Conservation (phyloP, 1,139 yeast species). For the Blastobotrys serpentis region DNA sequence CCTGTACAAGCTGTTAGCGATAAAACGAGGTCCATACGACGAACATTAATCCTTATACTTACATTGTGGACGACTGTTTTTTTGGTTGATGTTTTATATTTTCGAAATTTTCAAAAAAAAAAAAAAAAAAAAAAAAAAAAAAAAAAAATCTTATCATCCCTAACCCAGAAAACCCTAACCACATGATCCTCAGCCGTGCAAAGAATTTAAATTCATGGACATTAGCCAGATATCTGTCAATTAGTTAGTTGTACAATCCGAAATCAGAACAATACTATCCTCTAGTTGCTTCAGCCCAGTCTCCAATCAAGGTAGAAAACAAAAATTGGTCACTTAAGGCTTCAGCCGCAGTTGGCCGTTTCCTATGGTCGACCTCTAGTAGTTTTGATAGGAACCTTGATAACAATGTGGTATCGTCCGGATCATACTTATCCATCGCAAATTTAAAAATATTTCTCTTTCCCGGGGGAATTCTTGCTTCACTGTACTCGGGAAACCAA, state of each 20-base stretch:
- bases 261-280: no score
- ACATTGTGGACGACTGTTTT: constrained; percentile 2
- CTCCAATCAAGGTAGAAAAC: constrained; percentile 8
- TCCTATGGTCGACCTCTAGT: constrained; percentile 74
- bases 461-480: background rate
- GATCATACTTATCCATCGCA: constrained; percentile 13
- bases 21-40: background rate
- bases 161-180: constrained; percentile 8
- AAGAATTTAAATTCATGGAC: no score
- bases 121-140: constrained; percentile 4
- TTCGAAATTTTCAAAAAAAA: background rate
- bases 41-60: constrained; percentile 8
- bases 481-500: constrained; percentile 24
- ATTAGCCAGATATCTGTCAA: no score
- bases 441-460: constrained; percentile 14
- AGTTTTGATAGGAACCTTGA: constrained; percentile 23
- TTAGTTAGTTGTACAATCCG: no score
- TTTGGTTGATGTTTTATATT: background rate
- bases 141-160: constrained; percentile 8
- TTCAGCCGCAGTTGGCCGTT: constrained; percentile 77
- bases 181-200: background rate
- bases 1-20: background rate
- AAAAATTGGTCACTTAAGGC: constrained; percentile 58
- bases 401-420: constrained; percentile 9
- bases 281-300: constrained; percentile 10